Evolutionary conservation across 2,329 filamentous ascomycete genomes (phyloP).

Genomic region (Mollisia scopiformis): DNA sequence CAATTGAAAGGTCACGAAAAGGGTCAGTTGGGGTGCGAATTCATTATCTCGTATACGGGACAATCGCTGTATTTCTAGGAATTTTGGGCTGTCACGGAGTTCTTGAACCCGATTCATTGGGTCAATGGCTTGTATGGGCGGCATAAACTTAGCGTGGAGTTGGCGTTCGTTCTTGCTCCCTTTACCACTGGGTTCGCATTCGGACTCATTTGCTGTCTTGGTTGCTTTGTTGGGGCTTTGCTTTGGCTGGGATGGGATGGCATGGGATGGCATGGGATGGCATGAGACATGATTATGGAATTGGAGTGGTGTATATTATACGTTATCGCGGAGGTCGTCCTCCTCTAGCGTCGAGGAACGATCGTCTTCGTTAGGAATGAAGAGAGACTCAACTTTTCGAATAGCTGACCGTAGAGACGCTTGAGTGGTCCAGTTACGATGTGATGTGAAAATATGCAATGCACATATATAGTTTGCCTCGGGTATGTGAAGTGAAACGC

Average conservation of each 20-base stretch:
- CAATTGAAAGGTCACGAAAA: constrained; percentile 66
- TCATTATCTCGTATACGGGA: constrained; percentile 70
- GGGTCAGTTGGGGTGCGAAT: constrained; percentile 72
- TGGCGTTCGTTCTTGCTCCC: not conserved
- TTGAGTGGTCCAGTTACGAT: too few species aligned
- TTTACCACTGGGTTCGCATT: not conserved
- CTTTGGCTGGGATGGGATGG: not conserved
- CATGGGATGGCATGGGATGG: not conserved
- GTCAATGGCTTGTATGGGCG: not conserved
- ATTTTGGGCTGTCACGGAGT: not conserved
- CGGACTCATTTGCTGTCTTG: not conserved
- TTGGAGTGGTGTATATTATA: not conserved
- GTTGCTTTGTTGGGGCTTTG: not conserved
- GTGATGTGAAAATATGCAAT: too few species aligned
- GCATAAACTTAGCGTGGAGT: not conserved
- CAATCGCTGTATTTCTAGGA: constrained; percentile 50
- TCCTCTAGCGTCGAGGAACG: too few species aligned
- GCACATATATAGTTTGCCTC: too few species aligned
- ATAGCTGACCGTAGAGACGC: too few species aligned
- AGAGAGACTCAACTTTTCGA: too few species aligned
- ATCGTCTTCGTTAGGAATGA: too few species aligned
- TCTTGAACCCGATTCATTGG: not conserved
- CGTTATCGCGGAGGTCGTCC: too few species aligned
- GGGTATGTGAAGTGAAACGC: too few species aligned
- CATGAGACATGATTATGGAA: not conserved